Base-by-base conservation (phyloP, 345 rosid species). In the Linum tenue region DNA sequence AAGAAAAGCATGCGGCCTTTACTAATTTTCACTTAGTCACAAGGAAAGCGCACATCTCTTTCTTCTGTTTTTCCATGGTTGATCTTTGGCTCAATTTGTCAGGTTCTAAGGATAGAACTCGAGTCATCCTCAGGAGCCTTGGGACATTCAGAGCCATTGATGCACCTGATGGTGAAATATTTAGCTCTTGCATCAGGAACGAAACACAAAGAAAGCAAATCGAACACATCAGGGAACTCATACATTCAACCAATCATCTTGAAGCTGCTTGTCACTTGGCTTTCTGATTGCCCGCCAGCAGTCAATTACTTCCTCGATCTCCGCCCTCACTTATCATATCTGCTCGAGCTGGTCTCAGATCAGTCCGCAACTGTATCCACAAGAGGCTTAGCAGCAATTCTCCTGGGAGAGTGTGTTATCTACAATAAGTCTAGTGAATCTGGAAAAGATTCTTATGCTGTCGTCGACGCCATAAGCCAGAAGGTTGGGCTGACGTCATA, bases 231-330 rank as follows among this genome's bases (percentile, higher is more conserved):
- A 12, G 82, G 76, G 4, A 81, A 74, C 65, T 71, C 67, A 5
- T 84, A 83, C 67, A 79, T 91, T 75, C 91, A 89, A 66, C 87
- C 87, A 43, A 81, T 88, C 66, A 85, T 91, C 67, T 75, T 95
- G 80, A 95, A 91, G 74, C 77, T 95, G 81, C 87, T 95, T 40
- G 88, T 95, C 56, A 88, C 83, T 66, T 95, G 99, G 99, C 80
- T 88, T 37, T 88, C 81, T 53, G 84, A 85, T 65, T 91, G 85
- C 75, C 91, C 99, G 9, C 70, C 67, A 74, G 97, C 96, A 66
- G 94, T 91, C 61, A 82, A 84, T 59, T 87, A 91, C 81, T 89
- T 95, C 83, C 71, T 95, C 42, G 95, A 87, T 80, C 83, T 95
- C 55, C 94, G 87, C 39, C 95, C 86, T 66, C 96, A 95, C 79